Conservation (phyloP, 257 asterid genomes). For the Ophiorrhiza pumila region DNA sequence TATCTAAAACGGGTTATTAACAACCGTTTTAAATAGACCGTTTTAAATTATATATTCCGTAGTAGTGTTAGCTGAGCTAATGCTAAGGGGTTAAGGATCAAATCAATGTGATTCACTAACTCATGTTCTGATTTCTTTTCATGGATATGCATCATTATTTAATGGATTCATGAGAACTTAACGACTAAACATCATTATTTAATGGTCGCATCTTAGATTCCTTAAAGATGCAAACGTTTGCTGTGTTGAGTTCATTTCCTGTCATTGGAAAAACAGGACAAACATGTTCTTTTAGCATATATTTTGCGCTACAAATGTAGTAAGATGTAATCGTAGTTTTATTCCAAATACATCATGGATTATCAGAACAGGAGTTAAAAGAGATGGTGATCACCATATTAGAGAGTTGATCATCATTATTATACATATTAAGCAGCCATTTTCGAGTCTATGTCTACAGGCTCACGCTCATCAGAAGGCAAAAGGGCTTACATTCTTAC, state of each 20-base stretch:
- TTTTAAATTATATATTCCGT: no score
- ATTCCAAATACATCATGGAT: neutral
- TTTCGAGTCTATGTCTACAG: neutral
- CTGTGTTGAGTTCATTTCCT: neutral
- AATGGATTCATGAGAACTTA: neutral
- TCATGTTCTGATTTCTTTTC: neutral
- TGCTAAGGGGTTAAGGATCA: neutral
- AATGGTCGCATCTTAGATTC: no score
- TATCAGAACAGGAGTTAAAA: no score
- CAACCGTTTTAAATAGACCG: no score
- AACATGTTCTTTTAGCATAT: neutral
- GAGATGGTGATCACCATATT: neutral
- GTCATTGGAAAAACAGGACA: neutral
- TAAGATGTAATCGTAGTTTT: neutral
- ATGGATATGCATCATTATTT: neutral
- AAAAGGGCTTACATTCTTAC: neutral
- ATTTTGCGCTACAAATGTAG: neutral
- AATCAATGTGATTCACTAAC: neutral
- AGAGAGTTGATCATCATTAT: constrained; percentile 1
- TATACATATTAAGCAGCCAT: constrained; percentile 1
- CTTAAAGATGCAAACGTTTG: no score
- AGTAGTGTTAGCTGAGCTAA: no score
- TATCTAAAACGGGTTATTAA: no score
- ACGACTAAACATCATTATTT: neutral
- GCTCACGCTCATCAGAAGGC: neutral